These are phyloP conservation scores for Rhodotorula paludigena DNA, from an alignment of 768 basidiomycete genomes.

Conservation along the genomic window DNA sequence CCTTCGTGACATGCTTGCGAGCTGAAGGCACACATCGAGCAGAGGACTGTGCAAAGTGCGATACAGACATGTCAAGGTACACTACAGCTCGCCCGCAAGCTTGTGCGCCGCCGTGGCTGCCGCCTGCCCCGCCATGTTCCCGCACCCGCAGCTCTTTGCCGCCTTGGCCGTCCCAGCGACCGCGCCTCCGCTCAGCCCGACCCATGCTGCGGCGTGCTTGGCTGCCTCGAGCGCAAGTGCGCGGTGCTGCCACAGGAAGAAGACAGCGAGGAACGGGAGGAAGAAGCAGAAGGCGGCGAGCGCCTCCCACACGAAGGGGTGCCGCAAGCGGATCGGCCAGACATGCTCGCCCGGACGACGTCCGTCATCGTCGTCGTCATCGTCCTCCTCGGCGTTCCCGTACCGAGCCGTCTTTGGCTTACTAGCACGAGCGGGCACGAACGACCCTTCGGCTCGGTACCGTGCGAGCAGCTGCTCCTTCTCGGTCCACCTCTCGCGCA, in stretches of 20 bases:
- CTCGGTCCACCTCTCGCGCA: conserved; percentile 69
- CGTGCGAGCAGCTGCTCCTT: conserved; percentile 70
- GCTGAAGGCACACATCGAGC: too few relatives aligned
- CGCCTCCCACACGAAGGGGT: conserved; percentile 54
- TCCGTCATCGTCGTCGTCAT: conserved; percentile 42
- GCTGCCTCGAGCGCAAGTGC: neutral
- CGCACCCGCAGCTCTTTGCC: conserved; percentile 5
- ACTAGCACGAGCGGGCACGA: conserved; percentile 46
- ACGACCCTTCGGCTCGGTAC: conserved; percentile 58
- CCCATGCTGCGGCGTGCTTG: too few relatives aligned
- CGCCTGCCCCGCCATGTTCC: neutral
- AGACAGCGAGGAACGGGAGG: conserved; percentile 49
- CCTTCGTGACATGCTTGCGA: too few relatives aligned
- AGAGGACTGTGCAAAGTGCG: too few relatives aligned
- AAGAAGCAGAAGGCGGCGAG: conserved; percentile 69
- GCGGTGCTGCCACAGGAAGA: too few relatives aligned
- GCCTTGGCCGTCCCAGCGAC: neutral
- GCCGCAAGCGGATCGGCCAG: conserved; percentile 55
- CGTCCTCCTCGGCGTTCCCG: conserved; percentile 19
- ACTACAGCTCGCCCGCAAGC: conserved; percentile 1
- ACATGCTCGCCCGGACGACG: conserved; percentile 41
- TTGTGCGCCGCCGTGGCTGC: neutral
- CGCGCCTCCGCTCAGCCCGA: neutral
- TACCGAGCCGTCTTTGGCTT: neutral
- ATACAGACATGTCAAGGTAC: neutral